phyloP scores from a whole-genome alignment of 208 protist genomes.

The Vickermania spadyakhi region DNA sequence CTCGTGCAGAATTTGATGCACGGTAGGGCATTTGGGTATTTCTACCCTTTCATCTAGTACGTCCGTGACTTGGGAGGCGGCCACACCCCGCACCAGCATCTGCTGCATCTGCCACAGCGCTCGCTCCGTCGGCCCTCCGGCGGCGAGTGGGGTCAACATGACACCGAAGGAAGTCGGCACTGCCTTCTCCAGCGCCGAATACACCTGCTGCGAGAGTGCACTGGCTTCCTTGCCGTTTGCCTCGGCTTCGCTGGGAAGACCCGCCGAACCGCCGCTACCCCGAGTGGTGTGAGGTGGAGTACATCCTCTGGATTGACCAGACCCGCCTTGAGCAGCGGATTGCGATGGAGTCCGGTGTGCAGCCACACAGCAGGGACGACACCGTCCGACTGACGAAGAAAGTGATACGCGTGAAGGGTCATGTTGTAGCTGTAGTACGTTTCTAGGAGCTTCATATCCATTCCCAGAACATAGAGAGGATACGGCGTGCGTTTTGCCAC shows the following conservation, averaged over 20 bases:
- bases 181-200: neutral
- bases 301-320: slow-evolving; percentile 6
- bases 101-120: slow-evolving; percentile 30
- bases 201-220: neutral
- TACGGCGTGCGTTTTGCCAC: neutral
- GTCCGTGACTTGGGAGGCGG: neutral
- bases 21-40: slow-evolving; percentile 1
- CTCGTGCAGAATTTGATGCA: slow-evolving; percentile 9
- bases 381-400: slow-evolving; percentile 58
- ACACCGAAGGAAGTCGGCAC: slow-evolving; percentile 43
- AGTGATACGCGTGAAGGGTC: slow-evolving; percentile 67
- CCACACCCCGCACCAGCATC: slow-evolving; percentile 22
- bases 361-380: slow-evolving; percentile 35
- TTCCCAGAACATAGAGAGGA: neutral
- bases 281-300: neutral
- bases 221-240: neutral
- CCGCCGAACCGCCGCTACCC: neutral
- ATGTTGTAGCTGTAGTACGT: slow-evolving; percentile 54
- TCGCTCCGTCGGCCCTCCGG: slow-evolving; percentile 25
- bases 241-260: neutral
- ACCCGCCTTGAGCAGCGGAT: slow-evolving; percentile 3
- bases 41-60: slow-evolving; percentile 1
- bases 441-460: slow-evolving; percentile 4
- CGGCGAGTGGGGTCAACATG: slow-evolving; percentile 47
- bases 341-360: slow-evolving; percentile 12